Evolutionary conservation across 2,329 filamentous ascomycete species (phyloP).

Genomic region (Clathrospora elynae): DNA sequence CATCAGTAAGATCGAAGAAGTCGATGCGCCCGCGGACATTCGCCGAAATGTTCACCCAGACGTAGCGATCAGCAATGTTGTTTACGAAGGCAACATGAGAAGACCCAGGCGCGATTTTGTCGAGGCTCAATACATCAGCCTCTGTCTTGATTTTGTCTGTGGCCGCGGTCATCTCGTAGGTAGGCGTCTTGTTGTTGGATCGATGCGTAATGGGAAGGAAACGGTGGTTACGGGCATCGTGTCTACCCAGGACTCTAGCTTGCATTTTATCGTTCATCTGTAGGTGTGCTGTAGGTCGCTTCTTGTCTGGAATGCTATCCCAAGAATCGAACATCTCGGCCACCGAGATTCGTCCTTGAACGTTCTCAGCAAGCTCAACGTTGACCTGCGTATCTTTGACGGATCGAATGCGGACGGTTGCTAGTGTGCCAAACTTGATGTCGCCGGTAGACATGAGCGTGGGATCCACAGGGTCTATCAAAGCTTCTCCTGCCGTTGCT

Average conservation of each 20-base stretch:
- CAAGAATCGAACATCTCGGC: slow-evolving; percentile 88
- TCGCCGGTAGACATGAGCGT: slow-evolving; percentile 70
- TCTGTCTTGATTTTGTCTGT: slow-evolving; percentile 61
- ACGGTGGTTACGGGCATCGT: slow-evolving; percentile 86
- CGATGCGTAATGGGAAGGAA: slow-evolving; percentile 92
- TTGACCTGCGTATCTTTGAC: slow-evolving; percentile 93
- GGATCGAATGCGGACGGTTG: slow-evolving; percentile 78
- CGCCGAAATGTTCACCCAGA: slow-evolving; percentile 92
- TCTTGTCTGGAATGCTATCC: slow-evolving; percentile 83
- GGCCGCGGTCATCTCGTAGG: slow-evolving; percentile 87
- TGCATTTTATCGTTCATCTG: slow-evolving; percentile 70
- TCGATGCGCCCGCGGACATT: slow-evolving; percentile 83
- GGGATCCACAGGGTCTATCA: slow-evolving; percentile 68
- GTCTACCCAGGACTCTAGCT: slow-evolving; percentile 81
- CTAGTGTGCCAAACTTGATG: slow-evolving; percentile 71
- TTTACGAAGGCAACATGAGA: slow-evolving; percentile 85
- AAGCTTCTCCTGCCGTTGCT: slow-evolving; percentile 46
- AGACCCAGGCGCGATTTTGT: slow-evolving; percentile 73
- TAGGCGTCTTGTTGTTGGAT: slow-evolving; percentile 69
- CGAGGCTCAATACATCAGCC: slow-evolving; percentile 69
- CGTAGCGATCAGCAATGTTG: slow-evolving; percentile 76
- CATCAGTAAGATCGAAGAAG: slow-evolving; percentile 83
- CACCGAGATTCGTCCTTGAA: slow-evolving; percentile 90
- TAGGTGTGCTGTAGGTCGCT: slow-evolving; percentile 78
- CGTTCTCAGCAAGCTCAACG: slow-evolving; percentile 81